phyloP scores from a whole-genome alignment of 805 yeast genomes.

The Diddensiella santjacobensis region DNA sequence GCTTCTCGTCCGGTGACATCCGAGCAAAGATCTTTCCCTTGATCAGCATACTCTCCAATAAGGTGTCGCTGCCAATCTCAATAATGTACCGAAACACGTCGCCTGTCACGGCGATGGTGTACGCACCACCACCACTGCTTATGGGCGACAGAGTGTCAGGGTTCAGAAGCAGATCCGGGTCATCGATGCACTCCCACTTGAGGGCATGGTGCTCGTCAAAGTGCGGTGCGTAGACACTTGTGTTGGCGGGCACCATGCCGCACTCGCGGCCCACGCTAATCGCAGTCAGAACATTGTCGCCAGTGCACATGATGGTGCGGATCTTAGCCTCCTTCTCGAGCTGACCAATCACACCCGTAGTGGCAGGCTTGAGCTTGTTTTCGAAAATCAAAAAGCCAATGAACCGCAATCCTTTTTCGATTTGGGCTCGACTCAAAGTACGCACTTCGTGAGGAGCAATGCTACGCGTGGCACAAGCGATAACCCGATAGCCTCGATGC shows the following conservation, averaged over 20 bases:
- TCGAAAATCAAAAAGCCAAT: constrained; percentile 90
- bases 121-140: constrained; percentile 41
- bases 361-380: constrained; percentile 74
- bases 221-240: constrained; percentile 61
- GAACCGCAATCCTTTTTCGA: constrained; percentile 68
- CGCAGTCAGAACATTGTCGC: constrained; percentile 93
- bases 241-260: constrained; percentile 48
- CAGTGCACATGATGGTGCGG: constrained; percentile 94
- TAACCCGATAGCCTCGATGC: constrained; percentile 90
- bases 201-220: constrained; percentile 41
- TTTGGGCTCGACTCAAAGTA: constrained; percentile 48
- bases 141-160: constrained; percentile 48
- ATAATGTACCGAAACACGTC: constrained; percentile 80
- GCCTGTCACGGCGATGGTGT: constrained; percentile 84
- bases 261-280: constrained; percentile 89
- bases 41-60: constrained; percentile 57
- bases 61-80: constrained; percentile 42
- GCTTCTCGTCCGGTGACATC: constrained; percentile 99
- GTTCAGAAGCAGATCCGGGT: constrained; percentile 53
- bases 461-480: constrained; percentile 80
- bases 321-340: constrained; percentile 60
- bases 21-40: constrained; percentile 82
- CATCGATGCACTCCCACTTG: constrained; percentile 42
- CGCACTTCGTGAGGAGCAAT: constrained; percentile 38
- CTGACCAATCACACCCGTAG: constrained; percentile 55